These are phyloP conservation scores for Monascus purpureus DNA, from an alignment of 495 filamentous ascomycete species.

Conservation along the genomic window DNA sequence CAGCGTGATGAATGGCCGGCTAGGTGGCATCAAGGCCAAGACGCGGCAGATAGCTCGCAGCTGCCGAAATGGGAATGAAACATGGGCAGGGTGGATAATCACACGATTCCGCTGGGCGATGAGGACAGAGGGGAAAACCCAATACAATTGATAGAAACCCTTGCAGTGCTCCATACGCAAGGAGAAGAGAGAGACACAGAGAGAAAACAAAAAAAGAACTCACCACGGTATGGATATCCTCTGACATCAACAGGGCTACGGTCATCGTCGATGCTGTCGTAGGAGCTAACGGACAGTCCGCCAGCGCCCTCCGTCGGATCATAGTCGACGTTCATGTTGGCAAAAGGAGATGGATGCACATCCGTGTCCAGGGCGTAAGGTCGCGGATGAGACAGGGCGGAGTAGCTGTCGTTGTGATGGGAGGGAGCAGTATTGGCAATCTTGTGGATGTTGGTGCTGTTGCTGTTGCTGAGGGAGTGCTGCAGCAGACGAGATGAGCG, in stretches of 20 bases:
- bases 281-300: constrained; percentile 34
- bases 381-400: constrained; percentile 17
- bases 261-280: constrained; percentile 35
- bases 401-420: constrained; percentile 27
- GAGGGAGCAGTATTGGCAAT: constrained; percentile 31
- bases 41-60: too few species aligned
- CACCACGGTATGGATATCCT: constrained; percentile 34
- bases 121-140: too few species aligned
- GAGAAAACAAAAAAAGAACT: constrained; percentile 7
- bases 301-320: constrained; percentile 36
- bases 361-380: constrained; percentile 21
- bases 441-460: not conserved
- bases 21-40: too few species aligned
- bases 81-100: too few species aligned
- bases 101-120: too few species aligned
- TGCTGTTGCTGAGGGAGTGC: not conserved
- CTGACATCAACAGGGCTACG: constrained; percentile 28
- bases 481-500: constrained; percentile 3
- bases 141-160: constrained; percentile 13
- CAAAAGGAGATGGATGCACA: constrained; percentile 9
- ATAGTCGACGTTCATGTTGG: constrained; percentile 29
- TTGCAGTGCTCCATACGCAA: constrained; percentile 19
- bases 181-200: constrained; percentile 13
- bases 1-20: too few species aligned
- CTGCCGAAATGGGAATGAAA: too few species aligned